A percentile compares a stretch with the other conserved stretches of the same genome.
Evolutionary conservation across 805 yeast species (phyloP).

Genomic region (Metschnikowia arizonensis): DNA sequence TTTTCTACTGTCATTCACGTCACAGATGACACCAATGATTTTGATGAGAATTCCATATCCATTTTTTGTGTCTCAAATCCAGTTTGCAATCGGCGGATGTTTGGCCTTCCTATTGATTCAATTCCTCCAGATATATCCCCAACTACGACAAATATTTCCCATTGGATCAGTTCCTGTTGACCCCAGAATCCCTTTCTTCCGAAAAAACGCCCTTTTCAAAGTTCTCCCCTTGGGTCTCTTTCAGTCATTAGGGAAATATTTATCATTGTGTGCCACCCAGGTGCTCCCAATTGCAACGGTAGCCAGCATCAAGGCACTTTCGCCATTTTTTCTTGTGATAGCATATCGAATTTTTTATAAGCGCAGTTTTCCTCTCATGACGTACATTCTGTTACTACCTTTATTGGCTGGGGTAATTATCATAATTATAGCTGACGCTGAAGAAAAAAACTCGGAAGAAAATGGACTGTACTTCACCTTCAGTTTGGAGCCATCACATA

Average conservation of each 20-base stretch:
- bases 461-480: not conserved
- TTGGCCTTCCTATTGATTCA: constrained; percentile 39
- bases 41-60: constrained; percentile 56
- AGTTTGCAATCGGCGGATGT: constrained; percentile 49
- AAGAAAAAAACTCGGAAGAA: constrained; percentile 9
- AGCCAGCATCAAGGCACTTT: constrained; percentile 63
- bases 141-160: constrained; percentile 42
- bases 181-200: constrained; percentile 20
- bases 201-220: constrained; percentile 35
- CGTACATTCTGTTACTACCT: constrained; percentile 51
- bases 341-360: constrained; percentile 51
- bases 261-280: constrained; percentile 61
- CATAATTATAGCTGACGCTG: constrained; percentile 37
- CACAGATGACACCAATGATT: constrained; percentile 58
- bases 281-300: constrained; percentile 65
- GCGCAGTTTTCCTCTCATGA: constrained; percentile 46
- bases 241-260: constrained; percentile 61
- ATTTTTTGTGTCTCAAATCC: constrained; percentile 60
- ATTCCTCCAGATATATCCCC: constrained; percentile 21
- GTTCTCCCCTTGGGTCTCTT: constrained; percentile 62
- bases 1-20: constrained; percentile 55
- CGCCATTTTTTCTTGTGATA: constrained; percentile 57
- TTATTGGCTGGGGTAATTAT: constrained; percentile 50
- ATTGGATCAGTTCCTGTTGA: constrained; percentile 49
- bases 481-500: constrained; percentile 27